phyloP scores from a whole-genome alignment of 164 flowering plant species.

The Piper betle region DNA sequence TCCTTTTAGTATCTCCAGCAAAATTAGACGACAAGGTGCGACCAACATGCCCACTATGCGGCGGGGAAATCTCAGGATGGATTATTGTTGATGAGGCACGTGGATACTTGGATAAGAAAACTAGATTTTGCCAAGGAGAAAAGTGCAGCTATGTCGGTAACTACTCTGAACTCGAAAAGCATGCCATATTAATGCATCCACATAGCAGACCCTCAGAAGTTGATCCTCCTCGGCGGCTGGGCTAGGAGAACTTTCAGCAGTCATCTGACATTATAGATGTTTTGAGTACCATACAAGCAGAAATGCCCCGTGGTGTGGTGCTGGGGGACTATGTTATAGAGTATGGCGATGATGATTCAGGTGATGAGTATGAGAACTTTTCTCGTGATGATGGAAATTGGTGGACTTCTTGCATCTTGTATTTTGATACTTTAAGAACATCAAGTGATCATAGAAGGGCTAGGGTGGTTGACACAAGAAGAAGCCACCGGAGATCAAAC shows the following conservation, averaged over 20 bases:
- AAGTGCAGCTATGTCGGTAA: slow-evolving; percentile 51
- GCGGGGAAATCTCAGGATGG: slow-evolving; percentile 97
- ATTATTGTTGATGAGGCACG: slow-evolving; percentile 54
- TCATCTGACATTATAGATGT: slow-evolving; percentile 93
- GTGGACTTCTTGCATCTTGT: too few relatives aligned
- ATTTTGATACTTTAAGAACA: slow-evolving; percentile 66
- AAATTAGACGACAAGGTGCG: slow-evolving; percentile 19
- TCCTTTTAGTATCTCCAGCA: slow-evolving; percentile 14
- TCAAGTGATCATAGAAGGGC: slow-evolving; percentile 78
- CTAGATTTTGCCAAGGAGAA: slow-evolving; percentile 67
- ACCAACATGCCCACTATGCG: slow-evolving; percentile 78
- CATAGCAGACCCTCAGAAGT: slow-evolving; percentile 75
- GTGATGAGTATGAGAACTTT: slow-evolving; percentile 78
- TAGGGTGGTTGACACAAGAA: slow-evolving; percentile 42
- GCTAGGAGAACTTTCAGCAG: too few relatives aligned
- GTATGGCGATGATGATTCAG: too few relatives aligned
- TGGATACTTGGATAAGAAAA: slow-evolving; percentile 41
- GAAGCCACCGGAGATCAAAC: slow-evolving; percentile 48
- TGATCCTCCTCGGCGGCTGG: slow-evolving; percentile 87
- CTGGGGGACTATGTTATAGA: slow-evolving; percentile 95
- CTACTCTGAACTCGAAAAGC: slow-evolving; percentile 53
- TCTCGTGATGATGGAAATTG: slow-evolving; percentile 77
- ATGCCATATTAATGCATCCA: slow-evolving; percentile 69
- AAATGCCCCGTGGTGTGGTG: slow-evolving; percentile 87
- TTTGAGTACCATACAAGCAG: slow-evolving; percentile 81